Conservation (phyloP, 1,284 basidiomycete genomes). For the Veloporphyrellus conicus region DNA sequence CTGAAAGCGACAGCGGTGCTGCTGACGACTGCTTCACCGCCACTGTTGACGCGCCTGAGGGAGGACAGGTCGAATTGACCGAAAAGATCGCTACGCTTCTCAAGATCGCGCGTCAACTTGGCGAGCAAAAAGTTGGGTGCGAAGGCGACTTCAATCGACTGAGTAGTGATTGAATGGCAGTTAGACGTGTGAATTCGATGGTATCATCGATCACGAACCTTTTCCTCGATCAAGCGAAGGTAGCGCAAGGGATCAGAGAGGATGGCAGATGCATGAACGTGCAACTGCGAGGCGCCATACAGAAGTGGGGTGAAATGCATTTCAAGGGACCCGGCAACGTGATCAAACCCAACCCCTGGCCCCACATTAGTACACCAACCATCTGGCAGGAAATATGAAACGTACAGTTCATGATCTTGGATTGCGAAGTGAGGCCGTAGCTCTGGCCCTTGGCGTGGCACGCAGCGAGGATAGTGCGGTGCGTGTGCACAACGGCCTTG, state of each 20-base stretch:
- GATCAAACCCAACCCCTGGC: conserved; percentile 37
- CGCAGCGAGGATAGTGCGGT: conserved; percentile 24
- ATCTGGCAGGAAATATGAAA: neutral
- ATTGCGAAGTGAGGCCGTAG: conserved; percentile 25
- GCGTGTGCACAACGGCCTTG: conserved; percentile 27
- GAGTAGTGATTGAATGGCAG: neutral
- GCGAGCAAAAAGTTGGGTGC: conserved; percentile 45
- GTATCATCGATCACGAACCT: conserved; percentile 11
- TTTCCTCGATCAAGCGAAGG: conserved; percentile 29
- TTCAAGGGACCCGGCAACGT: conserved; percentile 36
- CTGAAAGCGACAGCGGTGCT: conserved; percentile 37
- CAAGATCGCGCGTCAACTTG: conserved; percentile 36
- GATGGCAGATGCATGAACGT: conserved; percentile 32
- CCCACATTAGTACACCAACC: conserved; percentile 5
- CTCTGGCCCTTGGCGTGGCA: conserved; percentile 25
- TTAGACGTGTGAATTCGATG: neutral
- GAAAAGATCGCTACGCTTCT: conserved; percentile 21
- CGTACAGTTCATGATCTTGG: conserved; percentile 32
- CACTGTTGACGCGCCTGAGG: conserved; percentile 30
- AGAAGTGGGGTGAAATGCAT: conserved; percentile 30
- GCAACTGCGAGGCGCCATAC: conserved; percentile 31
- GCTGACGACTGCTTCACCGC: conserved; percentile 40
- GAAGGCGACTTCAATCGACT: conserved; percentile 35
- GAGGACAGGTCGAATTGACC: conserved; percentile 24
- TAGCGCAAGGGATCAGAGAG: conserved; percentile 27